These are phyloP conservation scores for Triticum monococcum DNA, from an alignment of 176 grass and related monocot genomes.

Conservation along the genomic window DNA sequence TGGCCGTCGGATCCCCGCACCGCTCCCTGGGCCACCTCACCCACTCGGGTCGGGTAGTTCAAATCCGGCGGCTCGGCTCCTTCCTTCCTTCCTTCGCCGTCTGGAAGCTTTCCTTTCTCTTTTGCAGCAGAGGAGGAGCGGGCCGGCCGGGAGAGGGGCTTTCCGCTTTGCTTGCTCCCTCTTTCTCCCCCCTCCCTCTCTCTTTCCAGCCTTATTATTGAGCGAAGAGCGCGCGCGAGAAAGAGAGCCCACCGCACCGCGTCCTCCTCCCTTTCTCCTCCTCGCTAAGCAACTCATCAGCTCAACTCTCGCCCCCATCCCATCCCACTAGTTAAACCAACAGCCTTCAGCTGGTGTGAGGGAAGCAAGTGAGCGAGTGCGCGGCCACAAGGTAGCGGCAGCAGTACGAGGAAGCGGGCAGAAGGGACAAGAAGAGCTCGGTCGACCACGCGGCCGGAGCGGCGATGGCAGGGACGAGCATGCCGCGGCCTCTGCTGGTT, in stretches of 20 bases:
- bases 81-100: background rate
- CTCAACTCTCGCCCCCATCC: too few species aligned
- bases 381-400: background rate
- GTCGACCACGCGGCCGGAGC: background rate
- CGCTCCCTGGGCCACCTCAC: background rate
- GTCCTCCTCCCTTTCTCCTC: conserved; percentile 21
- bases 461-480: background rate
- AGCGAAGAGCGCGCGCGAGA: background rate
- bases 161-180: conserved; percentile 26
- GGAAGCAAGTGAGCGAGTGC: background rate
- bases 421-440: background rate
- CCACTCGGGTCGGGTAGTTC: background rate
- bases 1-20: background rate
- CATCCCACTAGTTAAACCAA: background rate
- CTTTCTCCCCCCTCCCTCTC: background rate
- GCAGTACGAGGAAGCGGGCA: background rate
- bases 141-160: background rate
- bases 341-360: background rate
- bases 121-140: background rate
- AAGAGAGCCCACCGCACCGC: background rate
- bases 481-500: background rate
- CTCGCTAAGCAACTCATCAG: conserved; percentile 48
- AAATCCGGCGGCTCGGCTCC: background rate
- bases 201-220: conserved; percentile 13
- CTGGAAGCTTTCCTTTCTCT: background rate